Evolutionary conservation across 176 grass and related monocot genomes (phyloP), one percentile per base, ranked within the genome.

Genomic region (Phoenix dactylifera): DNA sequence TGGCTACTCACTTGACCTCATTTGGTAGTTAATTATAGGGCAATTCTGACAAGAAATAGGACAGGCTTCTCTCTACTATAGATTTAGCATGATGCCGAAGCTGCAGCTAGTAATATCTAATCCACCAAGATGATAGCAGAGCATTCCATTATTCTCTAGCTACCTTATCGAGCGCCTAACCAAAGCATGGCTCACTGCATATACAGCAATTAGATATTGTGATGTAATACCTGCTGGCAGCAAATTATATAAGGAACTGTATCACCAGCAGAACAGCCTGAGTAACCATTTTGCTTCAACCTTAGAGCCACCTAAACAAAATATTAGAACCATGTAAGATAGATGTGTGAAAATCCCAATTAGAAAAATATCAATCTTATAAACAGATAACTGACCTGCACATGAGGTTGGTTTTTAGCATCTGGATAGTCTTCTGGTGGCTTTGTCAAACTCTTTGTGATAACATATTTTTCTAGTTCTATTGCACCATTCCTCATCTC

Each of bases 371-470:
- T 51, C 68, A 50, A 26, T 9, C 35, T 44, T 44, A 35, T 35
- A 35, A 17, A 51, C 52, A 52, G 28, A 74, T 60, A 15, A 63
- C 74, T 85, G 79, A 75, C 88, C 88, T 98, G 93, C 59, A 98
- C 93, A 83, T 98, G 93, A 71, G 93, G 93, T 70, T 98, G 93
- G 62, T 83, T 98, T 80, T 91, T 98, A 64, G 84, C 88, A 92
- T 98, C 93, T 65, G 93, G 84, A 74, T 98, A 98, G 72, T 98
- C 93, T 65, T 83, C 71, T 44, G 93, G 88, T 0, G 93, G 81
- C 80, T 98, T 98, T 60, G 93, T 98, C 68, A 98, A 69, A 67
- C 84, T 89, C 80, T 98, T 98, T 76, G 81, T 98, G 51, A 98
- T 98, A 57, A 85, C 72, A 65, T 92, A 98, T 71, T 98, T 98